Evolutionary conservation across 1,284 basidiomycete species (phyloP).

Genomic region (Peniophora sp.): DNA sequence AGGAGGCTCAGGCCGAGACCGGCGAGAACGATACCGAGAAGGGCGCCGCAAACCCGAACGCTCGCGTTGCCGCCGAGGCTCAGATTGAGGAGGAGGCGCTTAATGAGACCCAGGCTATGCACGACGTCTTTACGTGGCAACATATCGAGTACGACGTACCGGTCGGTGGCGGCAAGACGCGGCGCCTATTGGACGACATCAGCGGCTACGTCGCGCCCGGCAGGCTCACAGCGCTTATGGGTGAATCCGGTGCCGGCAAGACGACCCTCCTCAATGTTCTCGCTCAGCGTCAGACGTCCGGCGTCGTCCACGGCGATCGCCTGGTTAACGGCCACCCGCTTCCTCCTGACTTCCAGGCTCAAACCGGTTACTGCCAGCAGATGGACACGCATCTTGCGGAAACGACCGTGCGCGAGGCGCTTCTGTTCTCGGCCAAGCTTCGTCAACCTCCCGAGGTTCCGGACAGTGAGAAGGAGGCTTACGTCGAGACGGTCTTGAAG

Average conservation of each 20-base stretch:
- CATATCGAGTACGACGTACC: slow-evolving; percentile 56
- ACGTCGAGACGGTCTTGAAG: slow-evolving; percentile 73
- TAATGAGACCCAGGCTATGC: slow-evolving; percentile 17
- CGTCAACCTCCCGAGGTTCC: slow-evolving; percentile 69
- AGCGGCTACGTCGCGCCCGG: slow-evolving; percentile 81
- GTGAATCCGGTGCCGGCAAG: slow-evolving; percentile 78
- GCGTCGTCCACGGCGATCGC: slow-evolving; percentile 73
- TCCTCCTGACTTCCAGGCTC: slow-evolving; percentile 68
- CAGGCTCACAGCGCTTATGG: slow-evolving; percentile 72
- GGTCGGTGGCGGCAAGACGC: slow-evolving; percentile 42
- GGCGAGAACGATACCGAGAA: slow-evolving; percentile 15
- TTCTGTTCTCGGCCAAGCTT: slow-evolving; percentile 76
- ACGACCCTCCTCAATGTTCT: slow-evolving; percentile 81
- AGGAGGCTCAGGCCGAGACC: slow-evolving; percentile 5
- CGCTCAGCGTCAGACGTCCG: slow-evolving; percentile 72
- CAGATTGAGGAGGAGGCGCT: slow-evolving; percentile 12
- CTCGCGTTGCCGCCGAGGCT: slow-evolving; percentile 4
- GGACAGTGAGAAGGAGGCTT: slow-evolving; percentile 68
- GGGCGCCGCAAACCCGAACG: slow-evolving; percentile 1
- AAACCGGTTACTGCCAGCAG: slow-evolving; percentile 77
- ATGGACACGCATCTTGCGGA: slow-evolving; percentile 72
- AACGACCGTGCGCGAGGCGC: slow-evolving; percentile 77
- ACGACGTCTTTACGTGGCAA: slow-evolving; percentile 57
- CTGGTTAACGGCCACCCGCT: slow-evolving; percentile 72
- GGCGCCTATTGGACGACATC: slow-evolving; percentile 68